Evolutionary conservation across 2,329 filamentous ascomycete species (phyloP).

Genomic region (Nannizziopsis arthrosporioides): DNA sequence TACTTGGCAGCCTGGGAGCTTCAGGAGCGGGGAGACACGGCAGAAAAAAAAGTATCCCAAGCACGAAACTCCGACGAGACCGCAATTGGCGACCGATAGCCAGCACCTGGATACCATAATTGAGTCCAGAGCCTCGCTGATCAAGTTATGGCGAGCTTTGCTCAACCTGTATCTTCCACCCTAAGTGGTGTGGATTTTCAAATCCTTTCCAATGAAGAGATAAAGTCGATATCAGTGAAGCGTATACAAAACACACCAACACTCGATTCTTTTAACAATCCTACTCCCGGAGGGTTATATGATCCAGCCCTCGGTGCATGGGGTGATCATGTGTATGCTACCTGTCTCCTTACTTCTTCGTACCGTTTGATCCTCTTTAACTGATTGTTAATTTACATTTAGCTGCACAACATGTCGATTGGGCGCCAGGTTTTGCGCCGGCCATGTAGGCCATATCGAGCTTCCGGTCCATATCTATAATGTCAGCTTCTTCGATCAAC

Average conservation of each 20-base stretch:
- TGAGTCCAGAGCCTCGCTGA: background rate
- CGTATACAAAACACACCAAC: constrained; percentile 85
- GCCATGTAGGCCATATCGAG: constrained; percentile 90
- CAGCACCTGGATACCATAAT: background rate
- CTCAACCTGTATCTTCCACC: constrained; percentile 70
- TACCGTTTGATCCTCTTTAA: constrained; percentile 2
- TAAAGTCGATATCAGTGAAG: constrained; percentile 82
- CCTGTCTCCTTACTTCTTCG: constrained; percentile 9
- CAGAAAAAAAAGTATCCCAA: constrained; percentile 9
- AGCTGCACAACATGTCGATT: constrained; percentile 91
- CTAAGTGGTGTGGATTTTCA: constrained; percentile 83
- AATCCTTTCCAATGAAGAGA: constrained; percentile 69
- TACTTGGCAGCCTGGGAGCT: background rate
- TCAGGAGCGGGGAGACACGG: background rate
- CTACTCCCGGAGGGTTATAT: constrained; percentile 81
- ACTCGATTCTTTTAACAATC: constrained; percentile 85
- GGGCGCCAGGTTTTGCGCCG: constrained; percentile 68
- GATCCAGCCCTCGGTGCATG: constrained; percentile 85
- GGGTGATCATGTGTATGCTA: constrained; percentile 64
- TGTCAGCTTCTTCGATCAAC: constrained; percentile 90
- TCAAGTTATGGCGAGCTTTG: constrained; percentile 34
- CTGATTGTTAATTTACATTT: constrained; percentile 15
- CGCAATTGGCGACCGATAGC: background rate
- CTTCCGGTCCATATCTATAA: constrained; percentile 90
- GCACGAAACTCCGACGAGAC: background rate